These are phyloP conservation scores for Colletotrichum neosansevieriae DNA, from an alignment of 2,329 filamentous ascomycete genomes.

Conservation along the genomic window DNA sequence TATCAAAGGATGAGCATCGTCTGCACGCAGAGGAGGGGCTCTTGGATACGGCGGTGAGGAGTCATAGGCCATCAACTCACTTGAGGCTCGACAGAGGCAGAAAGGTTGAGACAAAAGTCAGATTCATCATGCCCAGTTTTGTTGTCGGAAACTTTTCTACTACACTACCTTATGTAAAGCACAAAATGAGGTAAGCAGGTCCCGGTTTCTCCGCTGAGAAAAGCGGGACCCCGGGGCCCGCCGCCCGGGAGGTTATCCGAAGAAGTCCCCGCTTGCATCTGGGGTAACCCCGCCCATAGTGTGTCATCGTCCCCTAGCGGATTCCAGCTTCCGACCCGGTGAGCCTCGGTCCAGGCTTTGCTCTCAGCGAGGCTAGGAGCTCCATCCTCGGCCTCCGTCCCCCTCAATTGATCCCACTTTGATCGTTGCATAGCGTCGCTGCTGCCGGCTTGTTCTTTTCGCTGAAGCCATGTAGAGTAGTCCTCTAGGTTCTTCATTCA, in stretches of 20 bases:
- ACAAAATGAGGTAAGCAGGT: no score
- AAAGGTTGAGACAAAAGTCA: no score
- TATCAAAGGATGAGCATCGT: no score
- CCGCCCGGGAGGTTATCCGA: conserved; percentile 8
- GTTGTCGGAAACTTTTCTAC: no score
- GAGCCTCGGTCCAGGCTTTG: conserved; percentile 31
- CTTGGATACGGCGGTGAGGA: no score
- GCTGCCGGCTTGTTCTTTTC: neutral
- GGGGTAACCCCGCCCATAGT: conserved; percentile 33
- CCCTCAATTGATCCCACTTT: neutral
- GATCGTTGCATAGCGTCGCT: neutral
- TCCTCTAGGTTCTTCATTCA: neutral
- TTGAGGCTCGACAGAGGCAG: no score
- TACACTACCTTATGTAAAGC: no score
- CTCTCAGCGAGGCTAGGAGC: neutral
- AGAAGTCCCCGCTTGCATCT: conserved; percentile 23
- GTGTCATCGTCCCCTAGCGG: neutral
- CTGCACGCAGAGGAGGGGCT: no score
- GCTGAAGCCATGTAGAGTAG: neutral
- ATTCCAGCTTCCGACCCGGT: neutral
- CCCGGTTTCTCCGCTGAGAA: neutral
- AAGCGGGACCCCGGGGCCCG: neutral
- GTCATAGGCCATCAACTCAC: no score
- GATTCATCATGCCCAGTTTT: no score
- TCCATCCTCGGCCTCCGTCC: conserved; percentile 16